These are phyloP conservation scores for Voacanga thouarsii DNA, from an alignment of 257 asterid genomes.

Conservation along the genomic window DNA sequence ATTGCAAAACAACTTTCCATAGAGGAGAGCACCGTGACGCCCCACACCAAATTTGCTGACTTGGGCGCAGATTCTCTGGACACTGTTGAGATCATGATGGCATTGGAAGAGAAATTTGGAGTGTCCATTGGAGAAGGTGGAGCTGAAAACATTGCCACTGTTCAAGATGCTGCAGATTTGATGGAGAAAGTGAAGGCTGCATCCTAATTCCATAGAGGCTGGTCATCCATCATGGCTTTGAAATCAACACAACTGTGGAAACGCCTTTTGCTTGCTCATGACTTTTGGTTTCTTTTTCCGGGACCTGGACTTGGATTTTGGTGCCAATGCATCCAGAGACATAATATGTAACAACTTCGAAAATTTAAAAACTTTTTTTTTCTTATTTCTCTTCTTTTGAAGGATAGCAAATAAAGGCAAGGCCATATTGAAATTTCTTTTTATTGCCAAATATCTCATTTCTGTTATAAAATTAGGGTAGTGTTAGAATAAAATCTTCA, in stretches of 20 bases:
- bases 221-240: not conserved
- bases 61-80: conserved; percentile 61
- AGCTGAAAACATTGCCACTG: conserved; percentile 51
- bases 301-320: not conserved
- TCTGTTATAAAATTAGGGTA: too few species aligned
- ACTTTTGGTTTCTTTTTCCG: not conserved
- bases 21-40: conserved; percentile 38
- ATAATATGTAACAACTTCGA: not conserved
- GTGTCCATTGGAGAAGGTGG: conserved; percentile 58
- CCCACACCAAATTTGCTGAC: conserved; percentile 46
- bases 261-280: not conserved
- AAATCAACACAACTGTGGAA: not conserved
- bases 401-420: not conserved
- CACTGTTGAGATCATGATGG: conserved; percentile 66
- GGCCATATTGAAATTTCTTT: not conserved
- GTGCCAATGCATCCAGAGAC: not conserved
- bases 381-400: not conserved
- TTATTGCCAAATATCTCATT: too few species aligned
- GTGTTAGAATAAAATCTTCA: too few species aligned
- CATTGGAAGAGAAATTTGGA: conserved; percentile 48
- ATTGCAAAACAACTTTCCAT: conserved; percentile 49
- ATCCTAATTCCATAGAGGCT: conserved; percentile 5
- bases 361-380: too few species aligned
- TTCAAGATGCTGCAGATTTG: conserved; percentile 62
- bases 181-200: conserved; percentile 48